Percentiles rank a stretch among this genome's conserved stretches.
These are phyloP conservation scores for Pezicula neosporulosa DNA, from an alignment of 2,329 filamentous ascomycete genomes.

Conservation along the genomic window DNA sequence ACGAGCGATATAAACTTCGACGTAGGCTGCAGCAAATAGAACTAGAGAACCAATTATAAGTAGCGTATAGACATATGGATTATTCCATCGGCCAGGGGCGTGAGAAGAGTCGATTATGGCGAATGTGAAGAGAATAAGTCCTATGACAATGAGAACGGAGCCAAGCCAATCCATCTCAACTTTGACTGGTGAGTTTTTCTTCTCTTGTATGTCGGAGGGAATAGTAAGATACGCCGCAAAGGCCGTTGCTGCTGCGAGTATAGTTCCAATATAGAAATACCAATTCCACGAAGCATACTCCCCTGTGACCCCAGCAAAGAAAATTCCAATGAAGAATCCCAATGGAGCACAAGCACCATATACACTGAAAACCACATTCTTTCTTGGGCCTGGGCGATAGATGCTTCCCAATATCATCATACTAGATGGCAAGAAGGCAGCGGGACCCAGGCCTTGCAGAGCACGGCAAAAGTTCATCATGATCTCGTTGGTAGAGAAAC, in stretches of 20 bases:
- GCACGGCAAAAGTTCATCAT: constrained; percentile 75
- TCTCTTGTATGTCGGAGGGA: constrained; percentile 41
- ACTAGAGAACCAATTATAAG: constrained; percentile 60
- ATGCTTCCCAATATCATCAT: constrained; percentile 63
- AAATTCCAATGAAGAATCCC: constrained; percentile 59
- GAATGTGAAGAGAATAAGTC: constrained; percentile 68
- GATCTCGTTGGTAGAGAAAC: constrained; percentile 63
- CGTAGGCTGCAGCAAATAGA: constrained; percentile 58
- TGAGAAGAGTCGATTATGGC: constrained; percentile 72
- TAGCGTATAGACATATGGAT: constrained; percentile 66
- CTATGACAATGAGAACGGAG: constrained; percentile 55
- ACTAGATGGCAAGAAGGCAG: constrained; percentile 67
- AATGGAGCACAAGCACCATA: constrained; percentile 52
- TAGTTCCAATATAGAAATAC: constrained; percentile 66
- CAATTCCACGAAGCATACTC: constrained; percentile 59
- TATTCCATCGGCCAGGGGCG: constrained; percentile 67
- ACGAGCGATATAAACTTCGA: constrained; percentile 67
- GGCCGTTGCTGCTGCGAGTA: constrained; percentile 44
- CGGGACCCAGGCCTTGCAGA: constrained; percentile 69
- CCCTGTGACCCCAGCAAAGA: constrained; percentile 58
- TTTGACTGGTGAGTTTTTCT: constrained; percentile 23
- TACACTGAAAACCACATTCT: constrained; percentile 60
- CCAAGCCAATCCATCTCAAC: constrained; percentile 70
- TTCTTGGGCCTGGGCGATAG: constrained; percentile 65
- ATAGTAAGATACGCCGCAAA: constrained; percentile 44